These are phyloP conservation scores for Aspergillus sp. DNA, from an alignment of 2,329 filamentous ascomycete species.

Conservation along the genomic window DNA sequence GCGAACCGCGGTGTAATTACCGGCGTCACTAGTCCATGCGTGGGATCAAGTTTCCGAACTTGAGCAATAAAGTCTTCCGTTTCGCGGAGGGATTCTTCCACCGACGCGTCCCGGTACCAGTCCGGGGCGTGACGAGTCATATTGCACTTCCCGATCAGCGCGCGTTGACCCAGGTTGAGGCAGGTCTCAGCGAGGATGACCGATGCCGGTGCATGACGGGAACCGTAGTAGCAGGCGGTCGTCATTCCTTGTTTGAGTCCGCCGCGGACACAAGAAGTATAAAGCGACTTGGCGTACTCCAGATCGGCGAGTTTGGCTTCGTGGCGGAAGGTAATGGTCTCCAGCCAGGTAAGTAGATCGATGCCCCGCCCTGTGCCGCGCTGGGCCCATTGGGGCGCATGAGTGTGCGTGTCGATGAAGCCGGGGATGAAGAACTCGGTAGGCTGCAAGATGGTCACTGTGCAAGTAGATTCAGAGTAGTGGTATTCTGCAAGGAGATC, in stretches of 20 bases:
- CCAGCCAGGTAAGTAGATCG: slow-evolving; percentile 61
- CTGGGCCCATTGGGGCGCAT: slow-evolving; percentile 61
- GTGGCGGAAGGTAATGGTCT: slow-evolving; percentile 64
- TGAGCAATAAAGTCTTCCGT: slow-evolving; percentile 55
- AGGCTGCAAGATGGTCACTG: slow-evolving; percentile 30
- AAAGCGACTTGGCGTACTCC: slow-evolving; percentile 55
- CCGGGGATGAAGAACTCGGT: slow-evolving; percentile 38
- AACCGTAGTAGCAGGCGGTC: slow-evolving; percentile 41
- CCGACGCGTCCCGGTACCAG: slow-evolving; percentile 54
- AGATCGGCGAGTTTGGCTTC: slow-evolving; percentile 63
- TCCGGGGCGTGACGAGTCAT: slow-evolving; percentile 50
- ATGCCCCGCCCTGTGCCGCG: slow-evolving; percentile 47
- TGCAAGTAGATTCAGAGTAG: slow-evolving; percentile 29
- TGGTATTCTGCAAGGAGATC: slow-evolving; percentile 27
- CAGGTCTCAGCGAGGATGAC: slow-evolving; percentile 39
- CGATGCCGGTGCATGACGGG: slow-evolving; percentile 33
- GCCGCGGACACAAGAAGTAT: slow-evolving; percentile 56
- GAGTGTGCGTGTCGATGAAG: slow-evolving; percentile 67
- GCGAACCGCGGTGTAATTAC: slow-evolving; percentile 64
- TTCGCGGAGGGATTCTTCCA: slow-evolving; percentile 51
- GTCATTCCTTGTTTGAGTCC: slow-evolving; percentile 58
- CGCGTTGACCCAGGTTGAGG: slow-evolving; percentile 35
- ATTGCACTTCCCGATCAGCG: slow-evolving; percentile 40
- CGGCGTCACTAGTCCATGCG: slow-evolving; percentile 46
- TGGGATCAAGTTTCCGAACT: slow-evolving; percentile 50